Evolutionary conservation across 176 grass and related monocot genomes (phyloP).

Genomic region (Hordeum marinum): DNA sequence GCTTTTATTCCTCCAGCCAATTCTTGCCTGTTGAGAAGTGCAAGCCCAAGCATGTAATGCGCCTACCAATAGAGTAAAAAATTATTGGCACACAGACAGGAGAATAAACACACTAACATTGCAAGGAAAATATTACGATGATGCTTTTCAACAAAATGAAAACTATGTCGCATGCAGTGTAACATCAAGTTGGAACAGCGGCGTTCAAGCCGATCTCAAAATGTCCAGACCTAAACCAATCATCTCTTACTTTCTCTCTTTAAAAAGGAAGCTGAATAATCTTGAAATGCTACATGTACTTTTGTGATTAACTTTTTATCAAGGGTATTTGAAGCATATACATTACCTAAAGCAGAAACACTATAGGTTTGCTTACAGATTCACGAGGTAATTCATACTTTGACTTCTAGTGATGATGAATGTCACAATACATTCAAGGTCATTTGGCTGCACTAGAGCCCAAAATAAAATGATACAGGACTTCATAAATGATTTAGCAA

Average conservation of each 20-base stretch:
- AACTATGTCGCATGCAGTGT: neutral
- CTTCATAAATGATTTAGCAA: neutral
- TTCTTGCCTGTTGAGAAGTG: slow-evolving; percentile 66
- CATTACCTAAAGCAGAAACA: neutral
- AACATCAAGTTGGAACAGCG: neutral
- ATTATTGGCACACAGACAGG: neutral
- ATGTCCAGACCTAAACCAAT: neutral
- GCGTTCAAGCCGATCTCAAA: slow-evolving; percentile 16
- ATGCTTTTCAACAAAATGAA: neutral
- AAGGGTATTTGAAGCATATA: neutral
- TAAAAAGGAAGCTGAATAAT: neutral
- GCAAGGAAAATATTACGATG: neutral
- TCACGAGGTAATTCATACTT: neutral
- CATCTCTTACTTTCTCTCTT: neutral
- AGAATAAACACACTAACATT: neutral
- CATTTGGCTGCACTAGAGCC: neutral
- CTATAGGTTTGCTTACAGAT: neutral
- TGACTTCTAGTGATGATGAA: neutral
- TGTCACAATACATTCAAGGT: neutral
- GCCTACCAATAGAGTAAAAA: slow-evolving; percentile 44
- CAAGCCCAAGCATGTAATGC: slow-evolving; percentile 79
- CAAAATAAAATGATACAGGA: neutral
- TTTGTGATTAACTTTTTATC: neutral
- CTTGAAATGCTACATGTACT: neutral
- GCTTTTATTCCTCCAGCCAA: slow-evolving; percentile 75